phyloP scores from a whole-genome alignment of 208 protist species.

The Leishmania braziliensis region DNA sequence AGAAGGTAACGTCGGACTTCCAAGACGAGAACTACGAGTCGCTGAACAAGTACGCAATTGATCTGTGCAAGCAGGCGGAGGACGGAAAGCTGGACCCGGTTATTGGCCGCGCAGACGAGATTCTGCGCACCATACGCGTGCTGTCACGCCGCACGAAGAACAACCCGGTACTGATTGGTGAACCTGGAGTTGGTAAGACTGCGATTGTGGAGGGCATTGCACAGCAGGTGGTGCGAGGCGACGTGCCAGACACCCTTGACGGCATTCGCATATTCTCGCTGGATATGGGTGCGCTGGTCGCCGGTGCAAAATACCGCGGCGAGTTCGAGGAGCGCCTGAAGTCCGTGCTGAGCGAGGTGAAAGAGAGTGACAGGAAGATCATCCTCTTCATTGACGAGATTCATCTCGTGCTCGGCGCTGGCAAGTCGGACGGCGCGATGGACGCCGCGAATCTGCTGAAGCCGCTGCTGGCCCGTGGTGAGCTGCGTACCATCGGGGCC shows the following conservation, averaged over 20 bases:
- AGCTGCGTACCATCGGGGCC: conserved; percentile 97
- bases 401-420: conserved; percentile 98
- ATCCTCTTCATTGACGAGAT: conserved; percentile 99
- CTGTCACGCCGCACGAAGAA: conserved; percentile 99
- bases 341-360: conserved; percentile 98
- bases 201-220: conserved; percentile 94
- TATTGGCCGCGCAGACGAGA: conserved; percentile 99
- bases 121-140: conserved; percentile 97
- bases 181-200: conserved; percentile 95
- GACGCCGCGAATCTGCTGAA: conserved; percentile 99
- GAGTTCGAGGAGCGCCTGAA: conserved; percentile 99
- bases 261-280: conserved; percentile 91
- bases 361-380: conserved; percentile 93
- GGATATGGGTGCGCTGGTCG: conserved; percentile 99
- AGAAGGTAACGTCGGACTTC: conserved; percentile 82
- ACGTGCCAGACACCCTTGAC: conserved; percentile 91
- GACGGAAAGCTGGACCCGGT: conserved; percentile 98
- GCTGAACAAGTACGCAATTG: conserved; percentile 97
- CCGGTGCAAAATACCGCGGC: conserved; percentile 98
- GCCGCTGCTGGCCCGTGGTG: conserved; percentile 97
- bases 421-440: conserved; percentile 94
- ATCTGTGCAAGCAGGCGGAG: conserved; percentile 94
- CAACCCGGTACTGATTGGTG: conserved; percentile 99
- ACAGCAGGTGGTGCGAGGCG: conserved; percentile 92
- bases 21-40: conserved; percentile 89